Percentiles rank a stretch among this genome's conserved stretches.
phyloP scores from a whole-genome alignment of 78 protist genomes.

The Speleostelium caveatum region DNA sequence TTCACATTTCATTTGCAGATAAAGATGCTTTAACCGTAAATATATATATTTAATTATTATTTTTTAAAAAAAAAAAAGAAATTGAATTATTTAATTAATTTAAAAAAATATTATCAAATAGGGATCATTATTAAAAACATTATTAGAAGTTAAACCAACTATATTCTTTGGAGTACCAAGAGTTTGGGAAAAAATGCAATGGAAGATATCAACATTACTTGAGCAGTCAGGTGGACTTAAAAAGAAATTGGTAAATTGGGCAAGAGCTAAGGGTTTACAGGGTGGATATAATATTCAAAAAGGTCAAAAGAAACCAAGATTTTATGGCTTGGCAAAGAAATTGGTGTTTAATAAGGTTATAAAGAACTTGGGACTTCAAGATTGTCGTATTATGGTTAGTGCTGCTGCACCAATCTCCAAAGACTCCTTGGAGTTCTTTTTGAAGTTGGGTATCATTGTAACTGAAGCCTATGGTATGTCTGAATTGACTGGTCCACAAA shows the following conservation, averaged over 20 bases:
- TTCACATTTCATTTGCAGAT: slow-evolving; percentile 82
- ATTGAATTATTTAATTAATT: not conserved
- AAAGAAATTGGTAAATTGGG: slow-evolving; percentile 81
- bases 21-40: slow-evolving; percentile 71
- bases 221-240: slow-evolving; percentile 34
- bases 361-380: slow-evolving; percentile 83
- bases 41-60: not conserved
- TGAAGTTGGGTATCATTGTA: slow-evolving; percentile 80
- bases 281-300: slow-evolving; percentile 71
- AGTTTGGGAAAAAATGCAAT: slow-evolving; percentile 94
- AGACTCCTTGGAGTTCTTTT: slow-evolving; percentile 84
- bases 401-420: slow-evolving; percentile 91
- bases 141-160: slow-evolving; percentile 88
- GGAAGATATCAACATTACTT: slow-evolving; percentile 39
- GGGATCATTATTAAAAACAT: slow-evolving; percentile 72
- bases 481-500: slow-evolving; percentile 85
- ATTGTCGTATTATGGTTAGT: slow-evolving; percentile 59
- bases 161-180: slow-evolving; percentile 91
- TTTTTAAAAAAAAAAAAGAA: not conserved
- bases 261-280: slow-evolving; percentile 74
- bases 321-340: slow-evolving; percentile 71
- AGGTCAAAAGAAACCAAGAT: slow-evolving; percentile 75
- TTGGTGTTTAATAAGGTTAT: slow-evolving; percentile 79
- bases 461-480: slow-evolving; percentile 91
- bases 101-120: not conserved